These are phyloP conservation scores for Cladosporium oxysporum DNA, from an alignment of 2,329 filamentous ascomycete genomes.

Conservation along the genomic window DNA sequence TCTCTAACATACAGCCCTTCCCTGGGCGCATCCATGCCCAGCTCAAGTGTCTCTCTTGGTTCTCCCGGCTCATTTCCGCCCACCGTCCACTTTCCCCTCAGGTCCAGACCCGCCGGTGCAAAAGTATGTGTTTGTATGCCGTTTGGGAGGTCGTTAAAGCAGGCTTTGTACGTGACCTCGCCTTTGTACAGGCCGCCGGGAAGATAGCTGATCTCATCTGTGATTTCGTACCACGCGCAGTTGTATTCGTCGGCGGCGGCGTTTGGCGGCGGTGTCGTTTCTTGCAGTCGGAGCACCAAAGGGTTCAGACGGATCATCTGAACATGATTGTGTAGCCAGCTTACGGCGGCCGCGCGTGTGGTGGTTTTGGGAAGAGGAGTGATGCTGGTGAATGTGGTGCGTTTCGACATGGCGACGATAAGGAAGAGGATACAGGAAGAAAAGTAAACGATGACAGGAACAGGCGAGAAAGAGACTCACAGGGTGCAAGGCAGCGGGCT, in stretches of 20 bases:
- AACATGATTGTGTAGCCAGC: constrained; percentile 74
- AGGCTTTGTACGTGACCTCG: constrained; percentile 75
- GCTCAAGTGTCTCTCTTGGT: constrained; percentile 63
- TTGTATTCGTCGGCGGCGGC: constrained; percentile 68
- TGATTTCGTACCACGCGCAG: constrained; percentile 76
- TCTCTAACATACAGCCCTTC: constrained; percentile 79
- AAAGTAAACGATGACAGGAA: background rate
- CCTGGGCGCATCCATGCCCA: constrained; percentile 61
- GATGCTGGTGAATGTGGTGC: constrained; percentile 72
- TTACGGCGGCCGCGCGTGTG: constrained; percentile 68
- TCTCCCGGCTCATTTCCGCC: constrained; percentile 73
- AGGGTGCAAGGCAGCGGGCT: background rate
- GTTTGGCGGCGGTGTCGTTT: constrained; percentile 66
- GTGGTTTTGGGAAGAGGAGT: constrained; percentile 73
- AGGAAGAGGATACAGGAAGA: background rate
- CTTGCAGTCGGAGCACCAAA: constrained; percentile 70
- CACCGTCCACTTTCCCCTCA: constrained; percentile 76
- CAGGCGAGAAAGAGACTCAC: background rate
- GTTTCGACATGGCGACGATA: constrained; percentile 61
- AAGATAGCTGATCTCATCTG: constrained; percentile 74
- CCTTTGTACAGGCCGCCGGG: constrained; percentile 66
- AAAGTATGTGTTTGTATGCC: constrained; percentile 83
- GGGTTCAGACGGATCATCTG: constrained; percentile 90
- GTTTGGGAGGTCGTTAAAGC: constrained; percentile 71
- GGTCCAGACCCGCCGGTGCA: constrained; percentile 77